Base-by-base conservation (phyloP, 495 filamentous ascomycete species). In the Trichoderma parareesei region DNA sequence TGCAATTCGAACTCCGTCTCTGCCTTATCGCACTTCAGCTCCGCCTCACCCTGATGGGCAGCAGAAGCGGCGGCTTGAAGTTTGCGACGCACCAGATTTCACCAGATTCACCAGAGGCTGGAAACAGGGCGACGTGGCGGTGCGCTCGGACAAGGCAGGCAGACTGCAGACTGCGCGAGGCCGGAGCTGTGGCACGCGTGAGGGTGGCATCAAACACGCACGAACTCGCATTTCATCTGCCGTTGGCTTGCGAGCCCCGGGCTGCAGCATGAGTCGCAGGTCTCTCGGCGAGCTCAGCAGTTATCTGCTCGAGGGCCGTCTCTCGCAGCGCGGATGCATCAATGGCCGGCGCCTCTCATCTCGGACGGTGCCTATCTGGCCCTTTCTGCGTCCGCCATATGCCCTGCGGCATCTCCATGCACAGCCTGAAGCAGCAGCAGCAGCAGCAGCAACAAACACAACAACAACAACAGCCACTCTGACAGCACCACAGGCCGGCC, bases 291-390 rank as follows among this genome's bases (percentile, higher is more conserved):
- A 76, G 38, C 74, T 85, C 6, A 74, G 79, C 41, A 78, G 71
- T 68, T 84, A 84, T 46, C 69, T 84, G 10, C 73, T 83, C 6
- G 44, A 69, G n/a, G 80, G 81, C 42, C 72, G 78, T 38, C 38
- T 85, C 4, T 65, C 69, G 43, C 69, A 70, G 1, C 65, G 69
- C 18, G 77, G 76, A 14, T 85, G 82, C 66, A 65, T 83, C 35
- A 68, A 33, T 63, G 38, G 60, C 60, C 18, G 41, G 38, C 38
- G 38, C 5, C 10, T 44, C 13, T 62, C 60, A 38, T 27, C 35
- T 27, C 67, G 67, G 4, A 20, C 42, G 35, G 61, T 57, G 1
- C 62, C 40, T 35, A 55, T 41, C 63, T 66, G 62, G 67, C 42
- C 48, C 44, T 49, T 49, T 42, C 10, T 38, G 42, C 7, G 57